Evolutionary conservation across 148 eudicot species (phyloP).

Genomic region (Vaccinium corymbosum): DNA sequence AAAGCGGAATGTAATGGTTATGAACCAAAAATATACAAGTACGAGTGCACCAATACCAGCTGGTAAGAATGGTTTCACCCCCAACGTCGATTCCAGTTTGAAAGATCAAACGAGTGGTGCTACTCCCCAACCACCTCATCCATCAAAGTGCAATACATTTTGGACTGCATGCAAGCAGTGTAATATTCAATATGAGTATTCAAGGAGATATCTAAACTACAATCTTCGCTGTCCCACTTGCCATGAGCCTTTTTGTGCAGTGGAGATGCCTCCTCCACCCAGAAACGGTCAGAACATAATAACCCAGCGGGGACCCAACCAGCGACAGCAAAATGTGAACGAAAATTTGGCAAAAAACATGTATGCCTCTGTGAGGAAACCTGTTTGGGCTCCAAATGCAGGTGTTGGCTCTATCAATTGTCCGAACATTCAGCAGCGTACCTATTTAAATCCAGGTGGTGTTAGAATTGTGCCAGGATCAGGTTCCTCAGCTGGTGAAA

Average conservation of each 20-base stretch:
- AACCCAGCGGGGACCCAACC: conserved; percentile 15
- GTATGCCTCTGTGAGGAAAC: background rate
- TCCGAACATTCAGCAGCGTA: background rate
- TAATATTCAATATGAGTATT: conserved; percentile 56
- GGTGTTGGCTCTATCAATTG: conserved; percentile 4
- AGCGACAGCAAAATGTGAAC: conserved; percentile 14
- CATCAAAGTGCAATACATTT: conserved; percentile 37
- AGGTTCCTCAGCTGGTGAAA: conserved; percentile 32
- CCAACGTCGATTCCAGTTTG: conserved; percentile 14
- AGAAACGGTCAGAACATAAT: conserved; percentile 8
- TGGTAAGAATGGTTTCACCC: conserved; percentile 30
- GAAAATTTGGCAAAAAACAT: background rate
- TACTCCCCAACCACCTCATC: conserved; percentile 29
- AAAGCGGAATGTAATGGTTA: conserved; percentile 25
- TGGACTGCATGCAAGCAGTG: conserved; percentile 71
- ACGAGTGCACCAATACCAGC: conserved; percentile 21
- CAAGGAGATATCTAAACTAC: conserved; percentile 42
- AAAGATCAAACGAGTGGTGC: conserved; percentile 25
- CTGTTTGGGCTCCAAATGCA: background rate
- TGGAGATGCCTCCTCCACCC: conserved; percentile 44
- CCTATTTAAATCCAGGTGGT: background rate
- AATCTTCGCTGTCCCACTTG: conserved; percentile 57
- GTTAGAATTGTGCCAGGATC: conserved; percentile 12
- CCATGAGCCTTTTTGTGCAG: conserved; percentile 48
- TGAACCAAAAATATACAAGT: conserved; percentile 25